Percentiles rank a stretch among this genome's conserved stretches.
These are phyloP conservation scores for Didymella pomorum DNA, from an alignment of 2,329 filamentous ascomycete genomes.

Conservation along the genomic window DNA sequence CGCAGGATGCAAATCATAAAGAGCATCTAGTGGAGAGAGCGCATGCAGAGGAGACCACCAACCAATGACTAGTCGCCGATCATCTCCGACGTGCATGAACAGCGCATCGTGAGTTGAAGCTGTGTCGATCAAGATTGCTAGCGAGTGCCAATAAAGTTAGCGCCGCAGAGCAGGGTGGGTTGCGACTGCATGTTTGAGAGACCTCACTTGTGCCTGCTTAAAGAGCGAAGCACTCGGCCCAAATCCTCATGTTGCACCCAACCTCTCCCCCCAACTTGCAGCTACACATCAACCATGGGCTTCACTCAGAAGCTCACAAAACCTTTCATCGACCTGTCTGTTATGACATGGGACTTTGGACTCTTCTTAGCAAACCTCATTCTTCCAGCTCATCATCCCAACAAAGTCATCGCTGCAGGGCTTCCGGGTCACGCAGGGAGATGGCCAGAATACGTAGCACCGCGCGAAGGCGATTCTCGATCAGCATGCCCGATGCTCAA, in stretches of 20 bases:
- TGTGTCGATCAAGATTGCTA: conserved; percentile 9
- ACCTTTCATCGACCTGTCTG: conserved; percentile 47
- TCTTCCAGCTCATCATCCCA: conserved; percentile 48
- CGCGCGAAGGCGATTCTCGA: conserved; percentile 44
- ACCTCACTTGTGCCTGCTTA: conserved; percentile 1
- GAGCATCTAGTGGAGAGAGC: conserved; percentile 4
- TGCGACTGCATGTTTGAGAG: conserved; percentile 1
- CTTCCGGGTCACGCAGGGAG: conserved; percentile 46
- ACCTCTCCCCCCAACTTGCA: not conserved
- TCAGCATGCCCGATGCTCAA: conserved; percentile 40
- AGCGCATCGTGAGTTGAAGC: conserved; percentile 15
- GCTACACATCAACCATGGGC: conserved; percentile 14
- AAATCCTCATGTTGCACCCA: not conserved
- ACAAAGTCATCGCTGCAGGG: conserved; percentile 48
- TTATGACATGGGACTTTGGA: conserved; percentile 52
- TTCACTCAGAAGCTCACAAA: conserved; percentile 29
- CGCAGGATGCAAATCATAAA: conserved; percentile 2
- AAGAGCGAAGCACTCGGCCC: not conserved
- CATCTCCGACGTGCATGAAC: conserved; percentile 15
- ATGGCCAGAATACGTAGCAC: conserved; percentile 51
- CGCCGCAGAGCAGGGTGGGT: not conserved
- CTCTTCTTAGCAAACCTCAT: conserved; percentile 51
- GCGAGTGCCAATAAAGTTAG: conserved; percentile 6
- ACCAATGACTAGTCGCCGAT: conserved; percentile 12
- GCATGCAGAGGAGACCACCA: conserved; percentile 2